Evolutionary conservation across 495 filamentous ascomycete genomes (phyloP), one percentile per base, ranked within the genome.

Genomic region (Melanomma pulvis-pyrius): DNA sequence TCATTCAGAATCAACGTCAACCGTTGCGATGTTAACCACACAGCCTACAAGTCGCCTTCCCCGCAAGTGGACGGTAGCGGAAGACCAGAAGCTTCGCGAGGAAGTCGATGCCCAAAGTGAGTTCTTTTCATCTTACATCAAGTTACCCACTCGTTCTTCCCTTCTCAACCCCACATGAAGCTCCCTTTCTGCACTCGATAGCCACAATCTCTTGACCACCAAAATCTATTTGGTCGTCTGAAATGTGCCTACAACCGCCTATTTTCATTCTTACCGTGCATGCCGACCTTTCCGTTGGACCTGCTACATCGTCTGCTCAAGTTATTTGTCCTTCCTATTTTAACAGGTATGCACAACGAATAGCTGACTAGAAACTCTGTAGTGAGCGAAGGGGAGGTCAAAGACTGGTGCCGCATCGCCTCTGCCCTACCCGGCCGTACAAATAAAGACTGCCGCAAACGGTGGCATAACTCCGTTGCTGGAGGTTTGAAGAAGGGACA

Each of bases 391-490:
- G 69, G 69, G 11, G 65, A 71, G 55, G 65, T 71, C 7, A 71
- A 68, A 34, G 69, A 71, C 32, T 71, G 69, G 69, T 69, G 67
- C 28, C 49, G 61, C 19, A 76, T 79, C 54, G 77, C 77, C 26
- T 63, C 73, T 4, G 72, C 72, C 8, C 70, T 79, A 15, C 75
- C 77, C 9, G 77, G 75, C 19, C 69, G 77, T 49, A 79, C 74
- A 9, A 80, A 80, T 50, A 80, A 80, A 65, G 78, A 80, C 65
- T 79, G 77, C 47, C 73, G 78, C 26, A 79, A 79, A 49, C 68
- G 78, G 32, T 80, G 77, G 77, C 71, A 73, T 30, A 78, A 80
- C 60, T 75, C 73, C n/a, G 71, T 79, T 24, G 74, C 72, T 3
- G 78, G 75, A 15, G 76, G 76, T n/a, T 67, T 79, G 7, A 78